Evolutionary conservation across 257 asterid genomes (phyloP).

Genomic region (Dorcoceras hygrometricum): DNA sequence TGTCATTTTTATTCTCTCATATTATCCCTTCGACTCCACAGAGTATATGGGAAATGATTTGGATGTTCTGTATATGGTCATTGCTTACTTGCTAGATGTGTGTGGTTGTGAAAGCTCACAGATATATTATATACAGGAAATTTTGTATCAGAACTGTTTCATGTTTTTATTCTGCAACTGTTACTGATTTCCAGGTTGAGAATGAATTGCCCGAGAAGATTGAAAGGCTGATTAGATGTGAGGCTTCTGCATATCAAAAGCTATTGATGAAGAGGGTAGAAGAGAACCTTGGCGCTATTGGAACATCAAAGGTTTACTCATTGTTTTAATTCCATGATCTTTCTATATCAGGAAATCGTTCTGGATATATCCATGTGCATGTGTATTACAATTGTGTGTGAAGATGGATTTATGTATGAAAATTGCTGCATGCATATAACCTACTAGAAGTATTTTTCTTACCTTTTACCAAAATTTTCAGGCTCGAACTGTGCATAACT

Average conservation of each 20-base stretch:
- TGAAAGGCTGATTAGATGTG: slow-evolving; percentile 92
- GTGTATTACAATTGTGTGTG: slow-evolving; percentile 7
- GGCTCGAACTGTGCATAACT: slow-evolving; percentile 96
- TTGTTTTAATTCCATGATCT: neutral
- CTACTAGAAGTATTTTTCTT: slow-evolving; percentile 4
- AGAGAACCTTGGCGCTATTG: slow-evolving; percentile 96
- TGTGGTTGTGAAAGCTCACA: slow-evolving; percentile 9
- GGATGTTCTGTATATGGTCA: slow-evolving; percentile 15
- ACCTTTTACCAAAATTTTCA: slow-evolving; percentile 31
- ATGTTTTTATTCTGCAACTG: slow-evolving; percentile 22
- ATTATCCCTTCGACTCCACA: neutral
- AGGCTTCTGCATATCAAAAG: slow-evolving; percentile 94
- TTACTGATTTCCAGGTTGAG: slow-evolving; percentile 69
- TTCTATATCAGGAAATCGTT: slow-evolving; percentile 15
- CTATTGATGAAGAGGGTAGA: slow-evolving; percentile 97
- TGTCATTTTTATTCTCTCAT: slow-evolving; percentile 1
- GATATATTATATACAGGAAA: slow-evolving; percentile 3
- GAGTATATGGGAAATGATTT: neutral
- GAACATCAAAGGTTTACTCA: slow-evolving; percentile 73
- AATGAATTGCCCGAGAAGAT: slow-evolving; percentile 91
- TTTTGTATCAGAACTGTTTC: slow-evolving; percentile 24
- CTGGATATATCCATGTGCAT: slow-evolving; percentile 4
- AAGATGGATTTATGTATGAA: neutral
- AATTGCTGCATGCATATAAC: neutral
- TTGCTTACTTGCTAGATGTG: slow-evolving; percentile 14